Base-by-base conservation (phyloP, 805 yeast genomes). In the Cyberlindnera lachancei region DNA sequence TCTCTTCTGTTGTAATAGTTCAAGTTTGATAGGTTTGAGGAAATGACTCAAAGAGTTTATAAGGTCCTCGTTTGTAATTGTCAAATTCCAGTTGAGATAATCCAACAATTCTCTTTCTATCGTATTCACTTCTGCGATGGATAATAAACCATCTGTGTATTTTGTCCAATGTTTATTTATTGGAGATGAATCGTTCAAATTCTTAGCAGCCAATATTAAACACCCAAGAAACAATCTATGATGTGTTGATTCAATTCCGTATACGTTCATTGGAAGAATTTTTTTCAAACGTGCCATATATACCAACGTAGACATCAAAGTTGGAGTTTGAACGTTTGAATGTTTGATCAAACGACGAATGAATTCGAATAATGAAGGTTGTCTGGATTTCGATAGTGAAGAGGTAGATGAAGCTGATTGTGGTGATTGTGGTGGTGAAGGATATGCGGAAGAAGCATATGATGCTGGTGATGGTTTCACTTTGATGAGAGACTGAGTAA, bases 151-250 rank as follows among this genome's bases (percentile, higher is more conserved):
- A 53, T 80, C 79, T 4, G 97, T 88, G 64, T 90, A 88, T 38
- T 75, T 70, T 5, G 95, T 79, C 98, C 98, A 90, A 63, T 92
- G 96, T 61, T 82, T 88, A 62, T 90, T 90, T 55, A 90, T 70
- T 26, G 98, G 98, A 15, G 94, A 79, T 4, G 95, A 82, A 63
- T 90, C 98, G 59, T 90, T 90, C 42, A 88, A 70, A 41, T 77
- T 78, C 63, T 90, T 90, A 12, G 97, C 96, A n/a, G 95, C 83
- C 30, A 92, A 61, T 27, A 90, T 85, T 35, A 90, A 67, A 27
- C 95, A 75, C 0, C 96, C 95, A 32, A 90, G 63, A 45, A 90
- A 92, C 36, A 90, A 84, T 39, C 97, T 70, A 63, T 90, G 98
- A 52, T 94, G 73, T 7, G 97, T 87, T 33, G 96, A 82, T 33